Evolutionary conservation across 129 eudicot genomes (phyloP).

Genomic region (Sambucus nigra): DNA sequence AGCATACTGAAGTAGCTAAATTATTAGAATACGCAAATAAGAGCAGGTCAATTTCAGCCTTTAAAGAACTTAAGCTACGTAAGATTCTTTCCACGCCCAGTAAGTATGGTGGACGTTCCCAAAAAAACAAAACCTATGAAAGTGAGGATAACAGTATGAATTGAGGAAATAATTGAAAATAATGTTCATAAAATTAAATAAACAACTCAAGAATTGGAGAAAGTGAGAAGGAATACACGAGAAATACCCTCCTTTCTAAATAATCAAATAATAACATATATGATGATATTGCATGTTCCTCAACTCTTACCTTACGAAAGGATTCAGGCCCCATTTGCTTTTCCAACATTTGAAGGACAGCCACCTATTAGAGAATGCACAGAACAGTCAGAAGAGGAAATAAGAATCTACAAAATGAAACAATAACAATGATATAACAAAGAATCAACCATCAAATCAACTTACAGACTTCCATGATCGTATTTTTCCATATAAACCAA

Average conservation of each 20-base stretch:
- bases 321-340: conserved; percentile 98
- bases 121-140: too few species aligned
- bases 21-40: too few species aligned
- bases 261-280: conserved; percentile 3
- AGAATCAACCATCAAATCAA: conserved; percentile 14
- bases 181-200: too few species aligned
- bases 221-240: not conserved
- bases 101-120: too few species aligned
- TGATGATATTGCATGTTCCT: too few species aligned
- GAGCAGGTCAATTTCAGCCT: too few species aligned
- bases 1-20: too few species aligned
- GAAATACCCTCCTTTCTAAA: not conserved
- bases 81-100: too few species aligned
- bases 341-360: conserved; percentile 95
- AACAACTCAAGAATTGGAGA: not conserved
- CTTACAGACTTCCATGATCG: conserved; percentile 98
- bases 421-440: not conserved
- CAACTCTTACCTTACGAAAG: conserved; percentile 64
- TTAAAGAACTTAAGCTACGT: too few species aligned
- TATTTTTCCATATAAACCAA: conserved; percentile 87
- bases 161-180: too few species aligned
- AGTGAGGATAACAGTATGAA: too few species aligned
- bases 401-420: not conserved
- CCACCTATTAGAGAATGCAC: conserved; percentile 41
- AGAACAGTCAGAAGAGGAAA: not conserved